Percentiles rank a stretch among this genome's conserved stretches.
phyloP scores from a whole-genome alignment of 345 rosid genomes.

The Corymbia maculata region DNA sequence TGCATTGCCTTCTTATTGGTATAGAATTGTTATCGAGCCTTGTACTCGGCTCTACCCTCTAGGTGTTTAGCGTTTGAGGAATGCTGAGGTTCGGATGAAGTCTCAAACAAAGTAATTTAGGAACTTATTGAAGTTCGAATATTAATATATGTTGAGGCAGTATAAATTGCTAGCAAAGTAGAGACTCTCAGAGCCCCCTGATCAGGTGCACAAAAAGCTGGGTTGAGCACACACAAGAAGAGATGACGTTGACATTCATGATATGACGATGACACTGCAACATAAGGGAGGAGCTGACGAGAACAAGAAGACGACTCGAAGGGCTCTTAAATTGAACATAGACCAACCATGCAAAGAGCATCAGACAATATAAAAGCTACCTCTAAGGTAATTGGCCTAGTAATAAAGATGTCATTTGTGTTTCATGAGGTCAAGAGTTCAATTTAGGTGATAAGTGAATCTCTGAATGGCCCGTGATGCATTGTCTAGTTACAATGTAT shows the following conservation, averaged over 20 bases:
- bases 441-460: neutral
- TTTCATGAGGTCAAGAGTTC: neutral
- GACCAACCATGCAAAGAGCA: neutral
- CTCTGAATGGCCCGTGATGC: neutral
- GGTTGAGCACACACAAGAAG: neutral
- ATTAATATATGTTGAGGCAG: neutral
- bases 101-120: no score
- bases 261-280: neutral
- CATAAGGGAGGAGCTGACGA: neutral
- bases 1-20: fast-evolving
- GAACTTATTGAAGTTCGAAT: no score
- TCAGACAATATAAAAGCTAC: neutral
- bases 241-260: neutral
- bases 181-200: neutral
- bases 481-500: no score
- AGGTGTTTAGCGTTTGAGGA: no score
- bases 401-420: fast-evolving
- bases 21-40: no score
- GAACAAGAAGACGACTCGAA: neutral
- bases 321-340: neutral
- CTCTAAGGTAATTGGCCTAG: neutral
- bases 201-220: neutral
- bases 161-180: neutral
- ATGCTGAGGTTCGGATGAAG: no score
- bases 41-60: no score